Evolutionary conservation across 139 green algal genomes (phyloP).

Genomic region (Gonium pectorale): DNA sequence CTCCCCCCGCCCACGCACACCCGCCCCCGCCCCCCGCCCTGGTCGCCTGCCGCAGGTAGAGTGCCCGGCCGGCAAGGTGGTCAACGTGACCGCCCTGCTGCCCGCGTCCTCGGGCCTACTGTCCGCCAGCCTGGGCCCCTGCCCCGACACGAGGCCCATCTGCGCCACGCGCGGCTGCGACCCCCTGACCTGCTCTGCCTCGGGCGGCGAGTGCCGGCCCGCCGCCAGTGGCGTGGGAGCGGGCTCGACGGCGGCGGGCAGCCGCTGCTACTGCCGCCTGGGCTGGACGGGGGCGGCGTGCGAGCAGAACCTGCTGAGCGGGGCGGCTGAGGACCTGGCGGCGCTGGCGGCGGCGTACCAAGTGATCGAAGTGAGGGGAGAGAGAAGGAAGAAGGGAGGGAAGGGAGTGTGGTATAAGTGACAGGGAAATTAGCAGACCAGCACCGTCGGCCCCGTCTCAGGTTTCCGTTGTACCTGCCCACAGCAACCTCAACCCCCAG

Average conservation of each 20-base stretch:
- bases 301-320: not conserved
- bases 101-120: not conserved
- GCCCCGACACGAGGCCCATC: not conserved
- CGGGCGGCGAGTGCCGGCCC: constrained; percentile 1
- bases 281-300: not conserved
- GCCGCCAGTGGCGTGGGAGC: not conserved
- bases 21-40: too few species aligned
- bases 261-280: constrained; percentile 12
- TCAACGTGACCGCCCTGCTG: not conserved
- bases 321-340: constrained; percentile 18
- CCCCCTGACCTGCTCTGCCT: not conserved
- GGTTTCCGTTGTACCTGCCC: not conserved
- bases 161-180: too few species aligned
- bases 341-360: not conserved
- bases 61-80: not conserved
- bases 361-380: constrained; percentile 7
- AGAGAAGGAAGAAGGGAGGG: not conserved
- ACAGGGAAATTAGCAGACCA: too few species aligned
- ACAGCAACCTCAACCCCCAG: not conserved
- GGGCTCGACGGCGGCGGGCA: not conserved
- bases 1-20: too few species aligned
- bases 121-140: constrained; percentile 7
- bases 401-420: too few species aligned
- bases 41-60: too few species aligned
- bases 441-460: not conserved